phyloP scores from a whole-genome alignment of 768 basidiomycete genomes.

The Omphalotus guepiniiformis region DNA sequence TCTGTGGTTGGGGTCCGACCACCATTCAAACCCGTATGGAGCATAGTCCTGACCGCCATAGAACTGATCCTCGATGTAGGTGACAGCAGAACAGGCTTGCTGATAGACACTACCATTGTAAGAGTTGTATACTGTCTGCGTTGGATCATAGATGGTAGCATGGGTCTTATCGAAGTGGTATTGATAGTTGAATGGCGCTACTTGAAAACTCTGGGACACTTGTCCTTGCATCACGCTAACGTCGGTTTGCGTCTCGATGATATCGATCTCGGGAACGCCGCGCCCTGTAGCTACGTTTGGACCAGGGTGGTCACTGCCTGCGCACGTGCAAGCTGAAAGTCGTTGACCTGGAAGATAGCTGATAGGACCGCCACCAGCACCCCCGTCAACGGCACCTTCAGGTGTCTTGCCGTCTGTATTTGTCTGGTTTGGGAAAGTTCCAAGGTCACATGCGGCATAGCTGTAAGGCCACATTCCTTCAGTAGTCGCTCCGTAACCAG shows the following conservation, averaged over 20 bases:
- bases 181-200: constrained; percentile 71
- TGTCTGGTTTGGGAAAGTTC: constrained; percentile 83
- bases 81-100: constrained; percentile 69
- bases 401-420: constrained; percentile 51
- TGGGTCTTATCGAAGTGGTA: constrained; percentile 57
- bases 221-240: constrained; percentile 44
- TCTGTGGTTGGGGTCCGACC: constrained; percentile 64
- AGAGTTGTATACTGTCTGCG: constrained; percentile 52
- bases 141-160: constrained; percentile 47
- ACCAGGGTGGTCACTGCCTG: constrained; percentile 84
- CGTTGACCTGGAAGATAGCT: constrained; percentile 86
- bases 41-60: constrained; percentile 56
- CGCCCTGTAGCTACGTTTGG: constrained; percentile 65
- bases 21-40: constrained; percentile 77
- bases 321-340: constrained; percentile 84
- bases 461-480: constrained; percentile 87
- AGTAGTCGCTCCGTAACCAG: constrained; percentile 87
- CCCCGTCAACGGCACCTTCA: constrained; percentile 48
- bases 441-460: constrained; percentile 81
- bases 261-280: constrained; percentile 89
- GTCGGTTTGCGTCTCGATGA: constrained; percentile 82
- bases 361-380: constrained; percentile 44
- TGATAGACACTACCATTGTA: constrained; percentile 73
- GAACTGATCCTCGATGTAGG: constrained; percentile 46
- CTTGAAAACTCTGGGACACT: constrained; percentile 79